Conservation (phyloP, 2,329 filamentous ascomycete species). For the Cucurbitaria berberidis region DNA sequence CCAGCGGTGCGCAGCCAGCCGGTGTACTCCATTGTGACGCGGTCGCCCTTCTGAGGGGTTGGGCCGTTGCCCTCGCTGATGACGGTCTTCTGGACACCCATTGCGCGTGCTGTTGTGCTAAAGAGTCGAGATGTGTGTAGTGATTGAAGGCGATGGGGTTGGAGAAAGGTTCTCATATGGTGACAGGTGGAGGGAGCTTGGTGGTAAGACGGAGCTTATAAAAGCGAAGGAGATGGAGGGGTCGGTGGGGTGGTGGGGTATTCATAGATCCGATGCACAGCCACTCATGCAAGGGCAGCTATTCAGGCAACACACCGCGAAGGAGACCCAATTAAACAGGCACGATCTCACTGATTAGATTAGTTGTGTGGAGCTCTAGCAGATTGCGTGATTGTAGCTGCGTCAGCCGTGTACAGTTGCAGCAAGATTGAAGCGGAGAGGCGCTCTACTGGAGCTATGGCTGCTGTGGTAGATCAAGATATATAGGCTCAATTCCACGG, state of each 20-base stretch:
- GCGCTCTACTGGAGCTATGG: not conserved
- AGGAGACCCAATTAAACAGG: slow-evolving; percentile 13
- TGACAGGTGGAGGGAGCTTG: slow-evolving; percentile 7
- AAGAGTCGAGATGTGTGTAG: slow-evolving; percentile 17
- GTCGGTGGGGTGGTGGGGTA: slow-evolving; percentile 12
- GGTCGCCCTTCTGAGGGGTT: slow-evolving; percentile 36
- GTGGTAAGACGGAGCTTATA: slow-evolving; percentile 5
- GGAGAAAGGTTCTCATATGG: slow-evolving; percentile 17
- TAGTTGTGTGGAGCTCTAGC: not conserved
- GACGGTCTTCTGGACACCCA: slow-evolving; percentile 40
- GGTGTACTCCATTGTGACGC: slow-evolving; percentile 42
- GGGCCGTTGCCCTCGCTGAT: slow-evolving; percentile 38
- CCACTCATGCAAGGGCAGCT: slow-evolving; percentile 23
- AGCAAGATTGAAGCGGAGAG: not conserved
- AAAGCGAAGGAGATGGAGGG: slow-evolving; percentile 10
- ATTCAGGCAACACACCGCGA: slow-evolving; percentile 8
- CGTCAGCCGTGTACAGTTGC: slow-evolving; percentile 1
- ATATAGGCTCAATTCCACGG: too few species aligned
- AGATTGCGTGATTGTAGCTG: slow-evolving; percentile 21
- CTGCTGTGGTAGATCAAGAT: not conserved
- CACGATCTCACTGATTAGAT: slow-evolving; percentile 8
- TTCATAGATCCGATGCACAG: slow-evolving; percentile 17
- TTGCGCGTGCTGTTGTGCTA: slow-evolving; percentile 25
- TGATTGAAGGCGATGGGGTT: slow-evolving; percentile 7
- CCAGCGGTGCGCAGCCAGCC: slow-evolving; percentile 35